A percentile compares a stretch with the other conserved stretches of the same genome.
These are phyloP conservation scores for Ligustrum vulgare DNA, from an alignment of 257 asterid species.

Conservation along the genomic window DNA sequence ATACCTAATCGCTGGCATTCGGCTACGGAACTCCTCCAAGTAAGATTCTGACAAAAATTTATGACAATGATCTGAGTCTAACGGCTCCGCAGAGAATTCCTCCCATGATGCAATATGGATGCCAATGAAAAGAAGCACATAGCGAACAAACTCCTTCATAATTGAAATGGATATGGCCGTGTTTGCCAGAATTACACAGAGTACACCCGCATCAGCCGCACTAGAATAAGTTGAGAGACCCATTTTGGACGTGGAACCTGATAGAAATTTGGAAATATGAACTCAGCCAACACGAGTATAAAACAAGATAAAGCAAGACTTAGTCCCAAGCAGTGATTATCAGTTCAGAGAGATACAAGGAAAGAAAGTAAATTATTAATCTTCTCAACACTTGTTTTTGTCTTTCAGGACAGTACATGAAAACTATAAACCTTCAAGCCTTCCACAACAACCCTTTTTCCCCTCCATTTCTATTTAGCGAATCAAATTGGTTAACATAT, in stretches of 20 bases:
- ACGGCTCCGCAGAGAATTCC: slow-evolving; percentile 51
- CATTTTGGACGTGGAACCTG: slow-evolving; percentile 46
- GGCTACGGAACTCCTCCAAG: slow-evolving; percentile 77
- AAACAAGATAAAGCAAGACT: slow-evolving; percentile 3
- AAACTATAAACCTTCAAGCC: not conserved
- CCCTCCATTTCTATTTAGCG: not conserved
- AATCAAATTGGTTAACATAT: not conserved
- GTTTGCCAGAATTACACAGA: slow-evolving; percentile 76
- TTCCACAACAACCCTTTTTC: not conserved
- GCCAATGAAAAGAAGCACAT: slow-evolving; percentile 68
- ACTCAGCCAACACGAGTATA: slow-evolving; percentile 22
- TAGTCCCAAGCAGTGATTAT: not conserved
- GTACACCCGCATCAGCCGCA: slow-evolving; percentile 86
- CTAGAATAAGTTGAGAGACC: slow-evolving; percentile 79
- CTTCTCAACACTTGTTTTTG: not conserved
- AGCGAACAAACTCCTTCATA: slow-evolving; percentile 69
- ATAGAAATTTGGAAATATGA: not conserved
- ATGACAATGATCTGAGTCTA: slow-evolving; percentile 43
- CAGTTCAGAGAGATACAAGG: not conserved
- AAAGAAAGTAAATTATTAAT: not conserved
- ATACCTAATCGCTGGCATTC: slow-evolving; percentile 55
- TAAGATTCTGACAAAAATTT: slow-evolving; percentile 59
- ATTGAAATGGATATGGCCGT: slow-evolving; percentile 82
- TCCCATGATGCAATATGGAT: slow-evolving; percentile 70
- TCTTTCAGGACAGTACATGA: not conserved